Evolutionary conservation across 208 protist species (phyloP).

Genomic region (Porcisia deanei): DNA sequence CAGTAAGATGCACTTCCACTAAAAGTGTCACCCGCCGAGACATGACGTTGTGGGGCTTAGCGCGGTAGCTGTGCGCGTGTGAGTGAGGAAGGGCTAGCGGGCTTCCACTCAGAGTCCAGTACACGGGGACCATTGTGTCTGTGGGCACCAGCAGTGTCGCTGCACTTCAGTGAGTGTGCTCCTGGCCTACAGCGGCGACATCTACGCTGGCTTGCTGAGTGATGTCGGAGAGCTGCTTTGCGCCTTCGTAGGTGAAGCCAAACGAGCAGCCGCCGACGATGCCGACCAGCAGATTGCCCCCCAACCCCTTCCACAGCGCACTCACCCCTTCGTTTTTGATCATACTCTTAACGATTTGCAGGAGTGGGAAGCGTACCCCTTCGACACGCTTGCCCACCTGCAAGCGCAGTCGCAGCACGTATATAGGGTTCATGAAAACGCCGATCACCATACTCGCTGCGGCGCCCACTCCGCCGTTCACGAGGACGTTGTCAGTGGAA

Average conservation of each 20-base stretch:
- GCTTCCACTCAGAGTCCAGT: neutral
- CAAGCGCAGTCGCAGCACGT: slow-evolving; percentile 75
- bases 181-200: neutral
- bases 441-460: slow-evolving; percentile 64
- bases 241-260: slow-evolving; percentile 80
- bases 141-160: neutral
- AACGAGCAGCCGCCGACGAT: slow-evolving; percentile 73
- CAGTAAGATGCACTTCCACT: neutral
- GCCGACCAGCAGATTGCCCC: slow-evolving; percentile 65
- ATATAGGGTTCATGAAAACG: slow-evolving; percentile 79
- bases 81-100: neutral
- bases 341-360: slow-evolving; percentile 47
- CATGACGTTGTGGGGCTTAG: neutral
- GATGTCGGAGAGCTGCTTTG: slow-evolving; percentile 78
- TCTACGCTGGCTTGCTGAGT: slow-evolving; percentile 5
- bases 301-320: slow-evolving; percentile 73
- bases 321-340: slow-evolving; percentile 56
- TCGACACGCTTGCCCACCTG: slow-evolving; percentile 49
- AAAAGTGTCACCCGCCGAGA: neutral
- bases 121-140: neutral
- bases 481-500: slow-evolving; percentile 66
- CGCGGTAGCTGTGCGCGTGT: neutral
- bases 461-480: slow-evolving; percentile 71
- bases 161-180: neutral
- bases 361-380: slow-evolving; percentile 46